These are phyloP conservation scores for Annulohypoxylon moriforme DNA, from an alignment of 495 filamentous ascomycete genomes.

Conservation along the genomic window DNA sequence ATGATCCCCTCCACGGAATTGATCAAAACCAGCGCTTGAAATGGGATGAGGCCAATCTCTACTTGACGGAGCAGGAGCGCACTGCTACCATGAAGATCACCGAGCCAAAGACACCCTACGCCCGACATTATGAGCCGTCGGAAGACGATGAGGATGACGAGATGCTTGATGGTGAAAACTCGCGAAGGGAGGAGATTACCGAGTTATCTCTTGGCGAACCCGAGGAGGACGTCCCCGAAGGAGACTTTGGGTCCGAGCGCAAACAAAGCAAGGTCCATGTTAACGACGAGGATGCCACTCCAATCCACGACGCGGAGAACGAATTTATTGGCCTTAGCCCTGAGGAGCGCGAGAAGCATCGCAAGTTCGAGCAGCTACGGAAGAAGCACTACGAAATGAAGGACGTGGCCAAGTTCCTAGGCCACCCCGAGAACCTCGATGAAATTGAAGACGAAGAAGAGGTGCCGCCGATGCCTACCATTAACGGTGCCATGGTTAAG, in stretches of 20 bases:
- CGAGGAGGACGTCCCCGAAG: conserved; percentile 73
- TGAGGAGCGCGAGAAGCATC: conserved; percentile 90
- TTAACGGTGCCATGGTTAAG: conserved; percentile 50
- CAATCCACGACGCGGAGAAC: conserved; percentile 62
- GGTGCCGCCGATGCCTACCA: conserved; percentile 43
- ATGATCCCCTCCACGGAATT: conserved; percentile 55
- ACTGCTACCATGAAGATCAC: conserved; percentile 97
- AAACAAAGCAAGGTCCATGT: conserved; percentile 77
- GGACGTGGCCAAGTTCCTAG: conserved; percentile 88
- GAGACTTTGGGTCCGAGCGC: conserved; percentile 57
- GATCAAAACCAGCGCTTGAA: conserved; percentile 77
- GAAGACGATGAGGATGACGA: conserved; percentile 88
- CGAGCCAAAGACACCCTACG: conserved; percentile 97
- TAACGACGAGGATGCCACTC: conserved; percentile 63
- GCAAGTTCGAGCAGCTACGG: conserved; percentile 86
- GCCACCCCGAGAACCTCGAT: conserved; percentile 68
- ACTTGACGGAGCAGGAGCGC: conserved; percentile 94
- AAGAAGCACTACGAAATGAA: conserved; percentile 99
- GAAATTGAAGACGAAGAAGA: conserved; percentile 63
- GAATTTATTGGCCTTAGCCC: conserved; percentile 71
- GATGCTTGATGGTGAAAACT: conserved; percentile 76
- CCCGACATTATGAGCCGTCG: conserved; percentile 85
- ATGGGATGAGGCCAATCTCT: conserved; percentile 98
- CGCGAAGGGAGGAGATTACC: conserved; percentile 79
- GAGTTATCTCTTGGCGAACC: conserved; percentile 94